phyloP scores from a whole-genome alignment of 495 filamentous ascomycete species.

The Lasiosphaeriaceae sp. region DNA sequence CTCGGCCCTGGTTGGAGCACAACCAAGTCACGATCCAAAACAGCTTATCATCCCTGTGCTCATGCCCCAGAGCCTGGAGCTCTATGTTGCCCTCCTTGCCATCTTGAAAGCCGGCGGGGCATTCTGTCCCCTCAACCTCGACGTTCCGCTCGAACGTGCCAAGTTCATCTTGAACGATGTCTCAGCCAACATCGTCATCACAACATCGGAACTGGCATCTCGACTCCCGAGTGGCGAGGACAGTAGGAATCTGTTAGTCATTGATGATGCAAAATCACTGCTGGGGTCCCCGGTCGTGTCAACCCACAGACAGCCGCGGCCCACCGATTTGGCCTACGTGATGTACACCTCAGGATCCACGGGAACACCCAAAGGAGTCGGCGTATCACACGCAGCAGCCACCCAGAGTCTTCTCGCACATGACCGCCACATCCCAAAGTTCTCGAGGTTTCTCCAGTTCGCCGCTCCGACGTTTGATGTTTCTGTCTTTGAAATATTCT shows the following conservation, averaged over 20 bases:
- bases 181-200: constrained; percentile 52
- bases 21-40: neutral
- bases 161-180: constrained; percentile 71
- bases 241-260: constrained; percentile 20
- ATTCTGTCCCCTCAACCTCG: constrained; percentile 73
- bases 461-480: constrained; percentile 86
- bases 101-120: constrained; percentile 73
- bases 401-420: constrained; percentile 76
- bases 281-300: neutral
- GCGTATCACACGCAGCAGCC: constrained; percentile 69
- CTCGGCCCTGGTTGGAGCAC: constrained; percentile 17
- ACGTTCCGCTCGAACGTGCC: constrained; percentile 67
- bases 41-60: constrained; percentile 65
- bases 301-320: constrained; percentile 10
- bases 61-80: constrained; percentile 61
- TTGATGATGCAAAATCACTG: constrained; percentile 14
- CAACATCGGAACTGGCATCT: constrained; percentile 33
- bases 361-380: constrained; percentile 83
- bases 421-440: constrained; percentile 65
- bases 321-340: constrained; percentile 67
- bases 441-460: constrained; percentile 78
- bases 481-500: constrained; percentile 86
- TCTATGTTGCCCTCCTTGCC: constrained; percentile 70
- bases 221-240: constrained; percentile 21
- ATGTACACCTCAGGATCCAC: constrained; percentile 92